Percentiles rank a stretch among this genome's conserved stretches.
Conservation (phyloP, 2,329 filamentous ascomycete genomes). For the Monilinia fructicola region DNA sequence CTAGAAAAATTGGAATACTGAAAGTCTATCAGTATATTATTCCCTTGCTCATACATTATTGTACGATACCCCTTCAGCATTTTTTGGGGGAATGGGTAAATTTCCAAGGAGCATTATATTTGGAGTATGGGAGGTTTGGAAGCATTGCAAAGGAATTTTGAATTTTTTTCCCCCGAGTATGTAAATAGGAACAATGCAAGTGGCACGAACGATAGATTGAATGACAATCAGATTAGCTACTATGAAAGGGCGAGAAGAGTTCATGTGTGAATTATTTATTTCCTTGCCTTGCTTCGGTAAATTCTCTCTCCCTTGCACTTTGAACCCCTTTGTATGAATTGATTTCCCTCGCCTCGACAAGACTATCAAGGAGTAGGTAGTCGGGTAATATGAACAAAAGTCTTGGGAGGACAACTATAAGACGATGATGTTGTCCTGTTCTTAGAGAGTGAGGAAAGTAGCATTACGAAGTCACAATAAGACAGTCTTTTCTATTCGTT, state of each 20-base stretch:
- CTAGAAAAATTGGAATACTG: constrained; percentile 21
- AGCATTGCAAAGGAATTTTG: constrained; percentile 27
- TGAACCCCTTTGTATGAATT: background rate
- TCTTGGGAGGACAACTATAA: constrained; percentile 14
- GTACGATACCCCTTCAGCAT: constrained; percentile 34
- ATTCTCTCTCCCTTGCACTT: constrained; percentile 15
- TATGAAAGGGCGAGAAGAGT: constrained; percentile 5
- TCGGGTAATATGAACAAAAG: background rate
- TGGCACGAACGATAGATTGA: constrained; percentile 28
- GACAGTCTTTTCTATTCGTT: background rate
- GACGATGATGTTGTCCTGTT: background rate
- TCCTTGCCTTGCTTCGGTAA: constrained; percentile 15
- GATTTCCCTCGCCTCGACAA: constrained; percentile 16
- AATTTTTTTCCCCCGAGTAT: constrained; percentile 26
- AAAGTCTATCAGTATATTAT: constrained; percentile 23
- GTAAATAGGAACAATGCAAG: constrained; percentile 34
- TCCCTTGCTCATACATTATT: constrained; percentile 32
- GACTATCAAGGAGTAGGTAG: background rate
- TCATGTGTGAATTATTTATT: constrained; percentile 10
- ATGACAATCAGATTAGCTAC: constrained; percentile 24
- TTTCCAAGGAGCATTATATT: too few relatives aligned
- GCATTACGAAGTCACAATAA: too few relatives aligned
- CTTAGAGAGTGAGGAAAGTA: background rate
- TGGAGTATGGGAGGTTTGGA: constrained; percentile 25
- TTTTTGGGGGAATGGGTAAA: constrained; percentile 18